phyloP scores from a whole-genome alignment of 805 yeast genomes.

The Dipodascus geniculatus region DNA sequence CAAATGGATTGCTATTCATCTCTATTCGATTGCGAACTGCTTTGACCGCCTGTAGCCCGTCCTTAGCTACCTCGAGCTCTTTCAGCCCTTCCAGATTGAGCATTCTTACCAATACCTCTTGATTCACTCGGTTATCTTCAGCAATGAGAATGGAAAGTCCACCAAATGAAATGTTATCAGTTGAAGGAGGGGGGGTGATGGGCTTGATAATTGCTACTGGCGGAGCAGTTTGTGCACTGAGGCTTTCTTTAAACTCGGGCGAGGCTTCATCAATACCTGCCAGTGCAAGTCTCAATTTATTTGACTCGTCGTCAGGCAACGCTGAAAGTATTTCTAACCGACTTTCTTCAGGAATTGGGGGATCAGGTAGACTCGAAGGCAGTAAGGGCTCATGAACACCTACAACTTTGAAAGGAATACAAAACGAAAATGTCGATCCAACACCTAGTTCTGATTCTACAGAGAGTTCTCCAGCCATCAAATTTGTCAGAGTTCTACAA shows the following conservation, averaged over 20 bases:
- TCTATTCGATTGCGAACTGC: slow-evolving; percentile 38
- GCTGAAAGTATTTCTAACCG: not conserved
- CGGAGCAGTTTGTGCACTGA: not conserved
- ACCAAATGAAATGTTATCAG: not conserved
- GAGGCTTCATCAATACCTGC: not conserved
- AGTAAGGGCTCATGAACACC: slow-evolving; percentile 3
- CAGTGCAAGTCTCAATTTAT: not conserved
- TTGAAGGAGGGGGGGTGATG: not conserved
- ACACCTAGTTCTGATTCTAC: slow-evolving; percentile 63
- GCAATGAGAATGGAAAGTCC: slow-evolving; percentile 58
- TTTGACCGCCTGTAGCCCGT: slow-evolving; percentile 78
- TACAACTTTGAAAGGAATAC: slow-evolving; percentile 31
- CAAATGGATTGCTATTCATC: slow-evolving; percentile 35
- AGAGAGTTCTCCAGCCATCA: slow-evolving; percentile 79
- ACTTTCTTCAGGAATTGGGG: not conserved
- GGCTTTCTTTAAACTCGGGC: not conserved
- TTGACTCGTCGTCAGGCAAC: not conserved
- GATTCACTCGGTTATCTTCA: slow-evolving; percentile 88
- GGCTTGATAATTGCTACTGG: slow-evolving; percentile 26
- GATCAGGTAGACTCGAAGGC: slow-evolving; percentile 1
- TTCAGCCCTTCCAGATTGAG: slow-evolving; percentile 63
- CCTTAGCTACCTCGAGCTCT: slow-evolving; percentile 65
- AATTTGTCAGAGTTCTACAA: slow-evolving; percentile 75
- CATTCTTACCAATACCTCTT: slow-evolving; percentile 82
- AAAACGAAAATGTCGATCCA: slow-evolving; percentile 77